Conservation (phyloP, 2,329 filamentous ascomycete species). For the Polytolypa hystricis region DNA sequence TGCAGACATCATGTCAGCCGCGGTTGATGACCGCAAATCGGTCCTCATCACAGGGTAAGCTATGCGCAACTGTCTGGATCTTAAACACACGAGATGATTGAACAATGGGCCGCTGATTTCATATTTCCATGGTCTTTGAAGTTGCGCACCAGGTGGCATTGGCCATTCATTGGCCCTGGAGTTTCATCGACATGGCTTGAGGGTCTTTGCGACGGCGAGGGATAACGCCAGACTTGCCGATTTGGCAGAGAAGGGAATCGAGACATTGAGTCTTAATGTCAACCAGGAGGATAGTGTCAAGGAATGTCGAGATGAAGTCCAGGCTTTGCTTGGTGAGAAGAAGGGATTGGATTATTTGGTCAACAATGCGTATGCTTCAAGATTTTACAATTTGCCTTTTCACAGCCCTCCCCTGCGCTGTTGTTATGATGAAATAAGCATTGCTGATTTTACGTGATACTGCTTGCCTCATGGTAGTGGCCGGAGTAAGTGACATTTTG, state of each 20-base stretch:
- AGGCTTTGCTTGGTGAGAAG: conserved; percentile 32
- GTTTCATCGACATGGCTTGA: conserved; percentile 42
- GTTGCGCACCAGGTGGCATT: conserved; percentile 45
- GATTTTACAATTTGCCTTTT: neutral
- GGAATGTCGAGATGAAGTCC: conserved; percentile 36
- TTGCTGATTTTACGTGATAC: too few species aligned
- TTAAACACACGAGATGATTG: too few species aligned
- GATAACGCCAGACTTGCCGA: conserved; percentile 39
- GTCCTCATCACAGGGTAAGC: conserved; percentile 34
- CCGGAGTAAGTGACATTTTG: conserved; percentile 4
- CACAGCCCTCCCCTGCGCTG: neutral
- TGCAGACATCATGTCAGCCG: conserved; percentile 14
- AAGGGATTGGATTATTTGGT: conserved; percentile 45
- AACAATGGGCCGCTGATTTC: too few species aligned
- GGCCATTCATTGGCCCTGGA: conserved; percentile 48
- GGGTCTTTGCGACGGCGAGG: conserved; percentile 49
- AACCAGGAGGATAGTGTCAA: conserved; percentile 39
- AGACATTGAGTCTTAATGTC: conserved; percentile 45
- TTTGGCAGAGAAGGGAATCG: conserved; percentile 40
- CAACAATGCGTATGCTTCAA: conserved; percentile 42
- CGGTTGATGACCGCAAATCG: conserved; percentile 24
- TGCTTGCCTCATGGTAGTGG: conserved; percentile 8
- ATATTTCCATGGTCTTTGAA: too few species aligned
- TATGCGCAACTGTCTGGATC: neutral
- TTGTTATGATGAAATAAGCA: neutral